Percentiles rank a stretch among this genome's conserved stretches.
These are phyloP conservation scores for Xylariaceae sp. DNA, from an alignment of 2,329 filamentous ascomycete genomes.

Conservation along the genomic window DNA sequence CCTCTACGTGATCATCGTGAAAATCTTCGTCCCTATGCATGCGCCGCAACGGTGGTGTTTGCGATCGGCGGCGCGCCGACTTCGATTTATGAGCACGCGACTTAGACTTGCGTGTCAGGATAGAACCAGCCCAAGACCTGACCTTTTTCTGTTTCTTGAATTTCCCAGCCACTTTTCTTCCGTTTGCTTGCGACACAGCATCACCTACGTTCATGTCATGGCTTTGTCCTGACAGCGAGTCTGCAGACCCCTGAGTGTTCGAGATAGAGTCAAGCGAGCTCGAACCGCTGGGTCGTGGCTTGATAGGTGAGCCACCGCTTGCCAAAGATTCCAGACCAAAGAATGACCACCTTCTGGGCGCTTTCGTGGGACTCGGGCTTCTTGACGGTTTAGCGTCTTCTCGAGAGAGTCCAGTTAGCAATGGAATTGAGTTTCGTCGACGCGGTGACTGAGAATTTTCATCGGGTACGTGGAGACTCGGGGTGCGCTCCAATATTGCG, in stretches of 20 bases:
- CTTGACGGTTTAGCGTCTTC: conserved; percentile 38
- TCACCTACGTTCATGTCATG: conserved; percentile 34
- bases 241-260: conserved; percentile 31
- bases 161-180: conserved; percentile 43
- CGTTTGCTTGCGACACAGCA: conserved; percentile 21
- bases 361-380: conserved; percentile 53
- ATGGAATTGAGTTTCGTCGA: conserved; percentile 63
- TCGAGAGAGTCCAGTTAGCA: conserved; percentile 49
- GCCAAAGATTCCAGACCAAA: conserved; percentile 62
- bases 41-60: conserved; percentile 49
- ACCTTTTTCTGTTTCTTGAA: conserved; percentile 72
- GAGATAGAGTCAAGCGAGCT: conserved; percentile 47
- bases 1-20: conserved; percentile 32
- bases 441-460: conserved; percentile 43
- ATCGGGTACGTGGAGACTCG: conserved; percentile 41
- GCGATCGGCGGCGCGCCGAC: conserved; percentile 42
- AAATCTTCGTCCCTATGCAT: conserved; percentile 35
- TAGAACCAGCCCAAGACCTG: conserved; percentile 71
- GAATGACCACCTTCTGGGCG: conserved; percentile 63
- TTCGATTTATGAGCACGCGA: conserved; percentile 49
- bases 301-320: conserved; percentile 49
- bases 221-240: conserved; percentile 43
- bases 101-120: conserved; percentile 65
- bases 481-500: conserved; percentile 63
- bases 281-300: conserved; percentile 50